A percentile compares a stretch with the other conserved stretches of the same genome.
phyloP scores from a whole-genome alignment of 2,329 filamentous ascomycete genomes.

The Aspergillus pseudoglaucus region DNA sequence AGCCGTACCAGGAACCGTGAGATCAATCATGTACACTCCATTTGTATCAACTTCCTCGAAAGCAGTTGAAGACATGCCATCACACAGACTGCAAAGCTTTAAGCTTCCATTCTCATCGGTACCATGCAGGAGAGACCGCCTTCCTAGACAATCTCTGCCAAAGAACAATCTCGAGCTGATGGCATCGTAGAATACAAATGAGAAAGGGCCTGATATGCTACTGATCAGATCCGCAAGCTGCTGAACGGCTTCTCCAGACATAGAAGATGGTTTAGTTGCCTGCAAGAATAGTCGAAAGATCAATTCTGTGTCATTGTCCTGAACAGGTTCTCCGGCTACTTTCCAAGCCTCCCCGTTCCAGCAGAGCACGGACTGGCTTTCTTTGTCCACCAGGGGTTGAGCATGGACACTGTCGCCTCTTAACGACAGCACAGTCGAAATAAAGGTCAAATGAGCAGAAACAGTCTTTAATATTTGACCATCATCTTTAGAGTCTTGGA shows the following conservation, averaged over 20 bases:
- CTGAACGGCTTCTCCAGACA: constrained; percentile 10
- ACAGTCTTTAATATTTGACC: not conserved
- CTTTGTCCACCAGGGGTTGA: constrained; percentile 63
- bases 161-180: constrained; percentile 61
- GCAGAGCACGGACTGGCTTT: constrained; percentile 64
- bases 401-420: constrained; percentile 63
- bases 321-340: constrained; percentile 51
- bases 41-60: constrained; percentile 83
- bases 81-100: constrained; percentile 65
- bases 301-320: constrained; percentile 69
- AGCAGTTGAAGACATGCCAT: constrained; percentile 38
- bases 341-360: constrained; percentile 99
- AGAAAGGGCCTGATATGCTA: constrained; percentile 73
- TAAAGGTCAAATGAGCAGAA: constrained; percentile 53
- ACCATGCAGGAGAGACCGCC: constrained; percentile 66
- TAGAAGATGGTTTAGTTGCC: constrained; percentile 23
- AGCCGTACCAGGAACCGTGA: constrained; percentile 30
- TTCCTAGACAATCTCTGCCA: constrained; percentile 78
- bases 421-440: constrained; percentile 85
- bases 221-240: constrained; percentile 46
- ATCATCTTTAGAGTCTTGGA: constrained; percentile 3
- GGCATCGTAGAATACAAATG: constrained; percentile 76
- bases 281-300: constrained; percentile 57
- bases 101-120: constrained; percentile 47
- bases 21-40: constrained; percentile 65